Evolutionary conservation across 495 filamentous ascomycete genomes (phyloP).

Genomic region (Neurospora africana): DNA sequence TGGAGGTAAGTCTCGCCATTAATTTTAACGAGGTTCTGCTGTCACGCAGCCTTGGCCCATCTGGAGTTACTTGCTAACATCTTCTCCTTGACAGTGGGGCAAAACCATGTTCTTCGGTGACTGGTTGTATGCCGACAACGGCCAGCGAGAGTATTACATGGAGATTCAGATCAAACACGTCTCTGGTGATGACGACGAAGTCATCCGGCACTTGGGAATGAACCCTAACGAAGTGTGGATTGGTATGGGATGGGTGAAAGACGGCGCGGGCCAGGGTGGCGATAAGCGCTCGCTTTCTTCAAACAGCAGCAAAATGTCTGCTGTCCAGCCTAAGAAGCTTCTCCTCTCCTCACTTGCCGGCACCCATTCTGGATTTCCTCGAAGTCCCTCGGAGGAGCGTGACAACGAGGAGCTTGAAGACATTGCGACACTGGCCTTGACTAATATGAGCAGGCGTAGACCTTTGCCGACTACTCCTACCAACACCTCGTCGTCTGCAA

Average conservation of each 20-base stretch:
- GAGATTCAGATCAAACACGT: conserved; percentile 23
- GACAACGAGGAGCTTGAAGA: neutral
- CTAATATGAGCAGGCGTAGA: neutral
- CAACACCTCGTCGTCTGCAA: neutral
- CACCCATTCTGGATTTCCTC: neutral
- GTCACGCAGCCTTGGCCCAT: neutral
- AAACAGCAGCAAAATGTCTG: neutral
- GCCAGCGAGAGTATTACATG: conserved; percentile 9
- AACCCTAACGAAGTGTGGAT: conserved; percentile 1
- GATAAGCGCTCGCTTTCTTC: neutral
- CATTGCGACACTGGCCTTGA: neutral
- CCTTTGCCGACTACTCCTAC: neutral
- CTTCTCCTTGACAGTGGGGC: conserved; percentile 8
- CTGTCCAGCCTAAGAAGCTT: neutral
- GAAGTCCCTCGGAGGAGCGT: neutral
- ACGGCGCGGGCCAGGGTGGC: neutral
- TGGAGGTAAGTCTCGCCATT: neutral
- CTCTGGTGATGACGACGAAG: conserved; percentile 9
- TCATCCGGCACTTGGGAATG: conserved; percentile 9
- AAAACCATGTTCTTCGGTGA: conserved; percentile 14
- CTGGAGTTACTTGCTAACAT: neutral
- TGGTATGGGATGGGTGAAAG: neutral
- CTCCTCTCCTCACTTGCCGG: neutral
- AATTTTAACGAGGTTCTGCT: neutral
- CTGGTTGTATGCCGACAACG: conserved; percentile 7